Evolutionary conservation across 1,284 basidiomycete species (phyloP).

Genomic region (Acaromyces ingoldii): DNA sequence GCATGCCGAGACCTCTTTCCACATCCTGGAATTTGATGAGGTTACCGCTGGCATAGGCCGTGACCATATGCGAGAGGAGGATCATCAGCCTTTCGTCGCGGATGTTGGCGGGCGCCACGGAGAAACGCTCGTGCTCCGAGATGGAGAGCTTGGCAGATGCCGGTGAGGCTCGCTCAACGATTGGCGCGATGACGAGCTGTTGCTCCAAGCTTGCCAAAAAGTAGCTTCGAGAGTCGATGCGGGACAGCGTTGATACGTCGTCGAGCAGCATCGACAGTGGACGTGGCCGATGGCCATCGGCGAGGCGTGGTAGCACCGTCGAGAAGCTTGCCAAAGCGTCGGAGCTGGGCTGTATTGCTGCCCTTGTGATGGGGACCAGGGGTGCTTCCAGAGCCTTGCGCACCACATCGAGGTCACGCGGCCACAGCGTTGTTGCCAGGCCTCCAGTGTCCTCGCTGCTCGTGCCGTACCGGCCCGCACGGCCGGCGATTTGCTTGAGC

Average conservation of each 20-base stretch:
- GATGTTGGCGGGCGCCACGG: slow-evolving; percentile 54
- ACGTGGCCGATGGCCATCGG: slow-evolving; percentile 22
- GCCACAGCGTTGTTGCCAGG: slow-evolving; percentile 63
- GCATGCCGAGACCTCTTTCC: slow-evolving; percentile 52
- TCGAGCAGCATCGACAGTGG: slow-evolving; percentile 45
- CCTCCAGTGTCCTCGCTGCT: slow-evolving; percentile 53
- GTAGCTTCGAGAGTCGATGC: slow-evolving; percentile 57
- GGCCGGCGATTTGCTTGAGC: slow-evolving; percentile 92
- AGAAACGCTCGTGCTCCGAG: slow-evolving; percentile 58
- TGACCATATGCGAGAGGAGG: slow-evolving; percentile 52
- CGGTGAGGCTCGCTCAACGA: slow-evolving; percentile 52
- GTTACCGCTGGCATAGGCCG: slow-evolving; percentile 51
- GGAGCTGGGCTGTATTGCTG: slow-evolving; percentile 52
- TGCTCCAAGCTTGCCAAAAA: slow-evolving; percentile 51
- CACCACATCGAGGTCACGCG: slow-evolving; percentile 66
- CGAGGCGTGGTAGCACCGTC: slow-evolving; percentile 54
- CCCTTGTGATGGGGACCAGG: slow-evolving; percentile 54
- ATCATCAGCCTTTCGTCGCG: slow-evolving; percentile 53
- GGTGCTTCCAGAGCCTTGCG: slow-evolving; percentile 55
- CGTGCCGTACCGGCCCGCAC: slow-evolving; percentile 85
- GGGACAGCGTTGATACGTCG: slow-evolving; percentile 57
- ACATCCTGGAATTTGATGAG: slow-evolving; percentile 52
- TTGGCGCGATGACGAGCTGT: slow-evolving; percentile 50
- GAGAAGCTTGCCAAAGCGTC: slow-evolving; percentile 50
- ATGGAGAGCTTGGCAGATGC: slow-evolving; percentile 46